Conservation (phyloP, 2,329 filamentous ascomycete genomes). For the Sporothrix pseudoabietina region DNA sequence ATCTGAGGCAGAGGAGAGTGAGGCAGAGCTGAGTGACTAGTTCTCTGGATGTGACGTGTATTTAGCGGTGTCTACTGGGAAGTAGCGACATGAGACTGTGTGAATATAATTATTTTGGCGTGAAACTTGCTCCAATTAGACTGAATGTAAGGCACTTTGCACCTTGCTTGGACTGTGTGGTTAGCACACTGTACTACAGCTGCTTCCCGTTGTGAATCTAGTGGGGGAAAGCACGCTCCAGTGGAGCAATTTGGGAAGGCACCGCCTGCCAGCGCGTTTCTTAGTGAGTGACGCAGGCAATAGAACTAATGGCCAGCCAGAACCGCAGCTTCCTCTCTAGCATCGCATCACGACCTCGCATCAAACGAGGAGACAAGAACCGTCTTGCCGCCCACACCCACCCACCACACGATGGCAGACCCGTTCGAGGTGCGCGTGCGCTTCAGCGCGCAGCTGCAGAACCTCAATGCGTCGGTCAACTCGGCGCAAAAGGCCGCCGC, state of each 20-base stretch:
- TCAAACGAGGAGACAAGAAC: neutral
- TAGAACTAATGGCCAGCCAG: neutral
- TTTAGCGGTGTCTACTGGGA: neutral
- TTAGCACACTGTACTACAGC: neutral
- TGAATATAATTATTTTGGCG: neutral
- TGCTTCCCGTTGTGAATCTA: neutral
- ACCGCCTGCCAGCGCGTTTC: neutral
- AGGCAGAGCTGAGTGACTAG: neutral
- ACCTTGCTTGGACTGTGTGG: neutral
- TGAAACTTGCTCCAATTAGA: neutral
- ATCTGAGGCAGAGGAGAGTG: neutral
- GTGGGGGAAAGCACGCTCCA: neutral
- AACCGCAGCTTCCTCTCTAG: neutral
- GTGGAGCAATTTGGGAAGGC: neutral
- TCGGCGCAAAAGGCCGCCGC: constrained; percentile 90
- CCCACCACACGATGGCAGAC: constrained; percentile 59
- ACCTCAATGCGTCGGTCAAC: constrained; percentile 85
- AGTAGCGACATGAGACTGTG: neutral
- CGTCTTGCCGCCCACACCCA: neutral
- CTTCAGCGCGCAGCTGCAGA: constrained; percentile 86
- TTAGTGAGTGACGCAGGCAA: neutral
- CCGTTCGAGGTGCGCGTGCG: constrained; percentile 98
- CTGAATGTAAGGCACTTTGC: neutral
- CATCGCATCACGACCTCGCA: constrained; percentile 12
- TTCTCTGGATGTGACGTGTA: neutral